Conservation (phyloP, 208 protist species). For the Vickermania ingenoplastis region DNA sequence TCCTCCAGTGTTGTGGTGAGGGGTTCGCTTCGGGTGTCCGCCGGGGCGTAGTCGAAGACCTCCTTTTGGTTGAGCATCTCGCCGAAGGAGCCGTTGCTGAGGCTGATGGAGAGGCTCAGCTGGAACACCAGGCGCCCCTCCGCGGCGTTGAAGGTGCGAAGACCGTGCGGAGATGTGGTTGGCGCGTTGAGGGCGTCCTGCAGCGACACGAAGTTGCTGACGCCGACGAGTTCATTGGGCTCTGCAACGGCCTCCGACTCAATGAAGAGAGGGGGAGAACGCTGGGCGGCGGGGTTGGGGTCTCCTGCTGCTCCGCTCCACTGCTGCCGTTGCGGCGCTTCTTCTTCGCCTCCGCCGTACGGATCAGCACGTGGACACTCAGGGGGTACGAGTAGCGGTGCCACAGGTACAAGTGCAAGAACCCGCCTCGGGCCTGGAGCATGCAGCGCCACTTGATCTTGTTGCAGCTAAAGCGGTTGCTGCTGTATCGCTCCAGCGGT, state of each 20-base stretch:
- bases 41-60: background rate
- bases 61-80: background rate
- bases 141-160: slow-evolving; percentile 55
- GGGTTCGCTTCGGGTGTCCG: background rate
- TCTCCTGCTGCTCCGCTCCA: background rate
- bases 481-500: slow-evolving; percentile 37
- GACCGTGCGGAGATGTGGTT: slow-evolving; percentile 37
- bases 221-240: slow-evolving; percentile 53
- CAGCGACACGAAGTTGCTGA: slow-evolving; percentile 41
- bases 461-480: slow-evolving; percentile 74
- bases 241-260: slow-evolving; percentile 35
- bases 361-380: slow-evolving; percentile 32
- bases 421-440: slow-evolving; percentile 19
- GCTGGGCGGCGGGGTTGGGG: background rate
- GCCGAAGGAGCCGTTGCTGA: slow-evolving; percentile 18
- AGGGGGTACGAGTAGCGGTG: slow-evolving; percentile 43
- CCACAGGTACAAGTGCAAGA: slow-evolving; percentile 50
- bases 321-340: slow-evolving; percentile 32
- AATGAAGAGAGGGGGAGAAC: slow-evolving; percentile 38
- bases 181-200: slow-evolving; percentile 30
- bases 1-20: slow-evolving; percentile 12
- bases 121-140: slow-evolving; percentile 71
- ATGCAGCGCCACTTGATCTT: slow-evolving; percentile 67
- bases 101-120: slow-evolving; percentile 35
- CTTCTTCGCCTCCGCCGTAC: slow-evolving; percentile 71